These are phyloP conservation scores for Nakazawaea ambrosiae DNA, from an alignment of 805 yeast genomes.

Conservation along the genomic window DNA sequence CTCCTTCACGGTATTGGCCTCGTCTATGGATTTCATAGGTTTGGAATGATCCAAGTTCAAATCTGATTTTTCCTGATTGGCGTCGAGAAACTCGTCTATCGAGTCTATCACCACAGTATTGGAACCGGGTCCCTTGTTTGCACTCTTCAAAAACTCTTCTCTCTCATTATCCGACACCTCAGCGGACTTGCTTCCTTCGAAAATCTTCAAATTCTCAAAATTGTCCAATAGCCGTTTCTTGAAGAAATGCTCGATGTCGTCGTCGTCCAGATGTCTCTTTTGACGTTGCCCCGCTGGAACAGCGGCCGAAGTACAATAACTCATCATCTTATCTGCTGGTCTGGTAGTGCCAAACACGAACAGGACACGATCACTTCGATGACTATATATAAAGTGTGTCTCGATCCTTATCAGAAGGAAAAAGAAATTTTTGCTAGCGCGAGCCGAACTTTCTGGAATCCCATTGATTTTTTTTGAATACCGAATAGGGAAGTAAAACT, in stretches of 20 bases:
- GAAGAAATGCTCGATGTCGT: slow-evolving; percentile 11
- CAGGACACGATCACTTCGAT: no score
- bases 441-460: neutral
- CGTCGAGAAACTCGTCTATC: slow-evolving; percentile 19
- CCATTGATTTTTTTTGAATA: no score
- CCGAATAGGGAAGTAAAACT: neutral
- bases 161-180: neutral
- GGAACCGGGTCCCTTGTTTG: neutral
- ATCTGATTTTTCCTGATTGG: slow-evolving; percentile 15
- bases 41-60: neutral
- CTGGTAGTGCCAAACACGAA: neutral
- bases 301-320: neutral
- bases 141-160: no score
- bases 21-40: slow-evolving; percentile 5
- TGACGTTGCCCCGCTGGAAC: neutral
- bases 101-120: slow-evolving; percentile 14
- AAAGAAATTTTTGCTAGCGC: no score
- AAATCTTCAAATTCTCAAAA: slow-evolving; percentile 9
- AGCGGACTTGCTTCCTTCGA: slow-evolving; percentile 6
- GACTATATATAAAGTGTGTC: no score
- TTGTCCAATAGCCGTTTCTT: slow-evolving; percentile 12
- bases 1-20: slow-evolving; percentile 6
- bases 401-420: no score
- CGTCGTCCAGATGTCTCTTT: slow-evolving; percentile 9
- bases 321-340: neutral